Conservation (phyloP, 495 filamentous ascomycete species). For the Barbatosphaeria neglecta region DNA sequence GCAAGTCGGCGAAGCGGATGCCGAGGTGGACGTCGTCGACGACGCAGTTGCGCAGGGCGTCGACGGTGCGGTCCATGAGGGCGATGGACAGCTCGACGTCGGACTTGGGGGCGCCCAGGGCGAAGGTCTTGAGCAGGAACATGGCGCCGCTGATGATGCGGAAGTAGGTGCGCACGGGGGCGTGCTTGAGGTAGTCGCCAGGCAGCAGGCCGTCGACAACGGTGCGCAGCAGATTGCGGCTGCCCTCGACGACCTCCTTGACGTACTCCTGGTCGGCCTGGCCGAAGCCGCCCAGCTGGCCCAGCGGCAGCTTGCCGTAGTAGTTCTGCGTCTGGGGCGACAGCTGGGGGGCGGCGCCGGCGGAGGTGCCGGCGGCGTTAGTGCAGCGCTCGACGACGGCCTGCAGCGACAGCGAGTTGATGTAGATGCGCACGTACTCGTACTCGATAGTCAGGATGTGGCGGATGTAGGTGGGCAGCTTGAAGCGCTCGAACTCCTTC, state of each 20-base stretch:
- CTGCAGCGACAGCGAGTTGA: slow-evolving; percentile 87
- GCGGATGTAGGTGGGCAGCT: slow-evolving; percentile 62
- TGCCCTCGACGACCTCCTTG: slow-evolving; percentile 75
- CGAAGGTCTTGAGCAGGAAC: slow-evolving; percentile 89
- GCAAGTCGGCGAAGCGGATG: slow-evolving; percentile 82
- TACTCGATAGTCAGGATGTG: slow-evolving; percentile 84
- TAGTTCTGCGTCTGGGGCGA: slow-evolving; percentile 49
- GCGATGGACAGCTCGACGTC: slow-evolving; percentile 73
- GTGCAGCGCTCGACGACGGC: slow-evolving; percentile 91
- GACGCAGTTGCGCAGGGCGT: slow-evolving; percentile 70
- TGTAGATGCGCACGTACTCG: slow-evolving; percentile 79
- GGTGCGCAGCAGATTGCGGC: slow-evolving; percentile 67
- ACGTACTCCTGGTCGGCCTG: slow-evolving; percentile 66
- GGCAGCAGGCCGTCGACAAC: slow-evolving; percentile 79
- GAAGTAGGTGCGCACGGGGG: slow-evolving; percentile 87
- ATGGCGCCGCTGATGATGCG: slow-evolving; percentile 90
- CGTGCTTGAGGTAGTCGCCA: slow-evolving; percentile 75
- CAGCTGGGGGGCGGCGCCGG: slow-evolving; percentile 27
- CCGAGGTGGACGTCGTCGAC: slow-evolving; percentile 97
- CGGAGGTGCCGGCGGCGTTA: slow-evolving; percentile 47
- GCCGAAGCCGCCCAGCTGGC: slow-evolving; percentile 43
- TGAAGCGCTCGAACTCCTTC: slow-evolving; percentile 57
- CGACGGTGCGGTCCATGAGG: slow-evolving; percentile 68
- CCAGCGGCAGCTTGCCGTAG: slow-evolving; percentile 42
- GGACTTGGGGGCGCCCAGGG: slow-evolving; percentile 77